Conservation (phyloP, 2,329 filamentous ascomycete genomes). For the Tolypocladium paradoxum region DNA sequence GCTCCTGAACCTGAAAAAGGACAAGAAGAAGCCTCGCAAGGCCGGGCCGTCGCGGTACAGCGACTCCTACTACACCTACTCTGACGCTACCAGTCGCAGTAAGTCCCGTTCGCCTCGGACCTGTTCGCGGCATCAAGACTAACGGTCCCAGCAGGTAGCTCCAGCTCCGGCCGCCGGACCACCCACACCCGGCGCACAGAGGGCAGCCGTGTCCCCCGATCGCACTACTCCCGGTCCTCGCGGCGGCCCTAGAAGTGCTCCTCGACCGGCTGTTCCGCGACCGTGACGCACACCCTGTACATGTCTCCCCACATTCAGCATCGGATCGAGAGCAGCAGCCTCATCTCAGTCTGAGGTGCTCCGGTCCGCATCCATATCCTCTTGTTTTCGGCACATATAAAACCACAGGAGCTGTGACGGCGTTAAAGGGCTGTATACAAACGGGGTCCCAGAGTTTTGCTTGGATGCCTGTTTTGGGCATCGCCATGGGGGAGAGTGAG, state of each 20-base stretch:
- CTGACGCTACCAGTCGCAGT: constrained; percentile 36
- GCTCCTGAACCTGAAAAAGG: constrained; percentile 43
- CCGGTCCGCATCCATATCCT: background rate
- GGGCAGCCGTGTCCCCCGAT: constrained; percentile 19
- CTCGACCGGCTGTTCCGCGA: background rate
- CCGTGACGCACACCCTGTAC: constrained; percentile 4
- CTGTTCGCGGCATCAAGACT: constrained; percentile 1
- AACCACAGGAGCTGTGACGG: background rate
- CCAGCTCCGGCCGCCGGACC: constrained; percentile 34
- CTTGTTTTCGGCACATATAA: background rate
- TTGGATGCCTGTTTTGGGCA: background rate
- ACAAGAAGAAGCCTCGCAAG: constrained; percentile 34
- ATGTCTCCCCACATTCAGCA: constrained; percentile 2
- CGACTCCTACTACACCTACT: constrained; percentile 45
- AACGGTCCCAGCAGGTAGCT: constrained; percentile 27
- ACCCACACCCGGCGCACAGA: constrained; percentile 20
- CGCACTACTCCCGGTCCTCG: constrained; percentile 19
- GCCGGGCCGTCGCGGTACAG: constrained; percentile 31
- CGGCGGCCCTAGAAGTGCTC: constrained; percentile 8
- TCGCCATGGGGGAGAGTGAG: background rate
- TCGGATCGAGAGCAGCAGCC: background rate
- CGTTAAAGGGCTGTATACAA: background rate
- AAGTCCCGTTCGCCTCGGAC: constrained; percentile 21
- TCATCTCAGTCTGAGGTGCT: background rate
- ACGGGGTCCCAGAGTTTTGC: background rate